Percentiles rank a stretch among this genome's conserved stretches.
These are phyloP conservation scores for Santalum album DNA, from an alignment of 164 flowering plant genomes.

Conservation along the genomic window DNA sequence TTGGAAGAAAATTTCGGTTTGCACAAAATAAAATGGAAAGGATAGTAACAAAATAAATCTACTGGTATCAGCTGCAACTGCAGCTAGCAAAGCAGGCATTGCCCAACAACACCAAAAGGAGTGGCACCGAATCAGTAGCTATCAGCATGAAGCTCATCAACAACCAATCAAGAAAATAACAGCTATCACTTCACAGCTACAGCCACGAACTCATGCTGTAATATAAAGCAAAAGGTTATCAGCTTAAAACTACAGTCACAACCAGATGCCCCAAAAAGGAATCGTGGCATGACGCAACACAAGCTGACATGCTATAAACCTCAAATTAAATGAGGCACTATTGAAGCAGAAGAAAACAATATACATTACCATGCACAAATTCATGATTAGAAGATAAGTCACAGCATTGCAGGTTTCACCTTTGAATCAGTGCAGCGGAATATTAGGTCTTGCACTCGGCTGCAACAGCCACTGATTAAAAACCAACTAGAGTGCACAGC, in stretches of 20 bases:
- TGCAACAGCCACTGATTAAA: slow-evolving; percentile 20
- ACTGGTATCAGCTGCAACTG: slow-evolving; percentile 13
- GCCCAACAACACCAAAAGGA: slow-evolving; percentile 9
- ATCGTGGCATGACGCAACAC: slow-evolving; percentile 16
- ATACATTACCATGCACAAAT: slow-evolving; percentile 13
- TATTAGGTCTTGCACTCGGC: slow-evolving; percentile 7
- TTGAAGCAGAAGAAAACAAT: not conserved
- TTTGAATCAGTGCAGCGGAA: slow-evolving; percentile 2
- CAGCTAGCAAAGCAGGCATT: slow-evolving; percentile 12
- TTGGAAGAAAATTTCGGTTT: too few species aligned
- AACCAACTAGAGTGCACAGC: not conserved
- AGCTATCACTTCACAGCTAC: slow-evolving; percentile 24
- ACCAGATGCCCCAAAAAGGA: too few species aligned
- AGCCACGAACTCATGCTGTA: slow-evolving; percentile 28
- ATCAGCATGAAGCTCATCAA: slow-evolving; percentile 9
- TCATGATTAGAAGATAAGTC: slow-evolving; percentile 10
- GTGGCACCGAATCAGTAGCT: slow-evolving; percentile 5
- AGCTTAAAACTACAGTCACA: slow-evolving; percentile 11
- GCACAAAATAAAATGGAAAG: not conserved
- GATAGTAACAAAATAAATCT: not conserved
- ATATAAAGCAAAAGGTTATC: slow-evolving; percentile 10
- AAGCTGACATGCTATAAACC: slow-evolving; percentile 6
- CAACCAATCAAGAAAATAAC: slow-evolving; percentile 8
- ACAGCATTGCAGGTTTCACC: slow-evolving; percentile 11
- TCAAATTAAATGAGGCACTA: not conserved